phyloP scores from a whole-genome alignment of 2,329 filamentous ascomycete genomes.

The Xylaria polymorpha region DNA sequence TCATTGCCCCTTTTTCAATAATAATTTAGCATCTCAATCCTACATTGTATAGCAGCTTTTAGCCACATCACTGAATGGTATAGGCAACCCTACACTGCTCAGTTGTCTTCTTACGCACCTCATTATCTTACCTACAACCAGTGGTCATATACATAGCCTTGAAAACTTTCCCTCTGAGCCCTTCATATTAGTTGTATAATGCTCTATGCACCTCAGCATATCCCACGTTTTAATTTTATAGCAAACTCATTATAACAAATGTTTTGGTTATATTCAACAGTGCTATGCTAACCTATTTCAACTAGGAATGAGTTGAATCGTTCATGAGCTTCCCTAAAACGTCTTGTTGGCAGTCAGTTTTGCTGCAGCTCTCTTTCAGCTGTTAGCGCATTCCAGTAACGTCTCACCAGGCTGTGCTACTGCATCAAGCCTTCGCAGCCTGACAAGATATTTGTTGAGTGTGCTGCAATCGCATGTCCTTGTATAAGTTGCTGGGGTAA shows the following conservation, averaged over 20 bases:
- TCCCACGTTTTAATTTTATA: background rate
- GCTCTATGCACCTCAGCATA: background rate
- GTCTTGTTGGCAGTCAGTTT: background rate
- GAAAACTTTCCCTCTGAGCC: background rate
- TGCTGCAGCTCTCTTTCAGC: background rate
- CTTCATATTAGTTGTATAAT: background rate
- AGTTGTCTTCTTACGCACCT: background rate
- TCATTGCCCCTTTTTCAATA: background rate
- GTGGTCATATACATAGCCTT: background rate
- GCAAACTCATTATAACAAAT: background rate
- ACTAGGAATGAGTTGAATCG: background rate
- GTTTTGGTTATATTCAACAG: background rate
- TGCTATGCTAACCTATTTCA: constrained; percentile 9
- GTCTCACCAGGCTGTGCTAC: background rate
- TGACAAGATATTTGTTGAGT: background rate
- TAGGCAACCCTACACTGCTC: background rate
- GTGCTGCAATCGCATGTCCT: background rate
- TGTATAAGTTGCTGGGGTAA: background rate
- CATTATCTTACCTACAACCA: background rate
- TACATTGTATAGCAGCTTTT: background rate
- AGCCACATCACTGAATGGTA: background rate
- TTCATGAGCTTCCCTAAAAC: background rate
- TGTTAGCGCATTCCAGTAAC: background rate
- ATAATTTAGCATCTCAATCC: background rate
- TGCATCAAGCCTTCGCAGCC: background rate